Conservation (phyloP, 306 rosid species). For the Hippophae gyantsensis region DNA sequence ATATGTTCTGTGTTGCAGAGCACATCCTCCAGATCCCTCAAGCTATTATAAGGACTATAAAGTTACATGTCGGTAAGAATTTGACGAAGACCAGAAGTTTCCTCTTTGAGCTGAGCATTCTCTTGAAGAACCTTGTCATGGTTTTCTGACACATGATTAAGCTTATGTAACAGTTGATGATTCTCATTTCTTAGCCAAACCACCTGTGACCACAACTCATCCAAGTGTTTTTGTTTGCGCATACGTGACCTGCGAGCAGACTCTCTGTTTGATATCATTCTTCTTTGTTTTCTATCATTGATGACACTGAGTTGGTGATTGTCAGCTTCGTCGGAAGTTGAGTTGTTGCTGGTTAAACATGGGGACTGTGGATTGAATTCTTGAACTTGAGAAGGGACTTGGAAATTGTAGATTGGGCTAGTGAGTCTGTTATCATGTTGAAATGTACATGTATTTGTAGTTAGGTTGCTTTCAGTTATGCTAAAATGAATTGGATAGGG, state of each 20-base stretch:
- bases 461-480: conserved; percentile 27
- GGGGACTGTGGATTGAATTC: conserved; percentile 49
- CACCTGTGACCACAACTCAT: conserved; percentile 93
- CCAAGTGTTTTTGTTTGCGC: conserved; percentile 89
- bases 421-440: conserved; percentile 32
- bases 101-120: conserved; percentile 64
- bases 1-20: conserved; percentile 38
- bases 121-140: conserved; percentile 57
- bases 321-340: conserved; percentile 88
- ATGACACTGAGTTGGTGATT: conserved; percentile 56
- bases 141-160: conserved; percentile 54
- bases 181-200: conserved; percentile 85
- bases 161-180: conserved; percentile 55
- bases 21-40: conserved; percentile 44
- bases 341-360: conserved; percentile 52
- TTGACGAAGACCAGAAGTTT: conserved; percentile 65
- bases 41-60: conserved; percentile 42
- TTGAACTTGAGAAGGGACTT: conserved; percentile 32
- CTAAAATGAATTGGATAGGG: conserved; percentile 30
- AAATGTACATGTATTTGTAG: conserved; percentile 31
- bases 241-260: conserved; percentile 85
- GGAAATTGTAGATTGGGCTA: conserved; percentile 31
- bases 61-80: conserved; percentile 56
- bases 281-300: conserved; percentile 71
- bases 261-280: conserved; percentile 95